Conservation (phyloP, 805 yeast species). For the Schwanniomyces sp. region DNA sequence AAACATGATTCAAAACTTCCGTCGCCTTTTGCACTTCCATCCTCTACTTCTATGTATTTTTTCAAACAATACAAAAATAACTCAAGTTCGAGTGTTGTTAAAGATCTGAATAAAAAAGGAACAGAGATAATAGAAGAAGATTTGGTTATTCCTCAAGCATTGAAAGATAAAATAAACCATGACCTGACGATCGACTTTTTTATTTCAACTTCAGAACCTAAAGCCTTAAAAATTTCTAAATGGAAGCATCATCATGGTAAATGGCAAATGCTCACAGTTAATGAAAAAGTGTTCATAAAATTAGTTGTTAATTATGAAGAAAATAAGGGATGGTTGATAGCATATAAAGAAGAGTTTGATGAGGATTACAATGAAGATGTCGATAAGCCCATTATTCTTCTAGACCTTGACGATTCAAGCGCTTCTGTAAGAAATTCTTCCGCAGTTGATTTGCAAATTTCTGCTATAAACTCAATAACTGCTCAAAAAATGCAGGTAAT, state of each 20-base stretch:
- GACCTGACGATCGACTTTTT: conserved; percentile 38
- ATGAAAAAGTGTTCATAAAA: conserved; percentile 35
- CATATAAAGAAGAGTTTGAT: conserved; percentile 41
- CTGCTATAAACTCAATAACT: conserved; percentile 30
- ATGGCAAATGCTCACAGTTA: conserved; percentile 44
- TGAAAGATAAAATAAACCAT: conserved; percentile 37
- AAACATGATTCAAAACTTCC: conserved; percentile 16
- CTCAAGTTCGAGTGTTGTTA: conserved; percentile 4
- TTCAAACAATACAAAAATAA: conserved; percentile 29
- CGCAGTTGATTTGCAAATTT: conserved; percentile 40
- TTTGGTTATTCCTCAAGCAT: conserved; percentile 32
- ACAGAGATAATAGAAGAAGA: conserved; percentile 10
- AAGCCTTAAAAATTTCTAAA: conserved; percentile 38
- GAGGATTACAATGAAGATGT: conserved; percentile 25
- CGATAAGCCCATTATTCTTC: conserved; percentile 36
- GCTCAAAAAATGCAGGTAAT: conserved; percentile 25
- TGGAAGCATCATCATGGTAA: conserved; percentile 44
- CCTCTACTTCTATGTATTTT: conserved; percentile 40
- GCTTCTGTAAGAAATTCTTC: conserved; percentile 32
- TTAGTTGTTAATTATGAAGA: conserved; percentile 37
- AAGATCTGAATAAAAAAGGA: neutral
- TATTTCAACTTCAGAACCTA: conserved; percentile 32
- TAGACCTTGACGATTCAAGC: conserved; percentile 22
- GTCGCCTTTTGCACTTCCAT: conserved; percentile 45
- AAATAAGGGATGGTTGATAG: conserved; percentile 35